phyloP scores from a whole-genome alignment of 352 stramenopile species.

The Thalassiosira exigua region DNA sequence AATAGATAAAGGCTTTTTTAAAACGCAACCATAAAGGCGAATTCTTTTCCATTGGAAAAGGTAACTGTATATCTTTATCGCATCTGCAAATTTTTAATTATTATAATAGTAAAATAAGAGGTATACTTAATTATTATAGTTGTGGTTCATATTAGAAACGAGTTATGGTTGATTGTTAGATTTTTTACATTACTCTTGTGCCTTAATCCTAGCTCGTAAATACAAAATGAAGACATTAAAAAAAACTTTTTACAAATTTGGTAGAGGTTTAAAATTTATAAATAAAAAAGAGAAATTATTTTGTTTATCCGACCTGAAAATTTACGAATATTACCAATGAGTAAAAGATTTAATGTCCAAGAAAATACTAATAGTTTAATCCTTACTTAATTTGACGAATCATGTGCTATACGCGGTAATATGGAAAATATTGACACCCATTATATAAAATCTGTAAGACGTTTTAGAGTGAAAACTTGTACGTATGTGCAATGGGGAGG shows the following conservation, averaged over 20 bases:
- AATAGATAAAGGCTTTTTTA: constrained; percentile 15
- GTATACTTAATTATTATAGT: constrained; percentile 12
- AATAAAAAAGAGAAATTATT: constrained; percentile 8
- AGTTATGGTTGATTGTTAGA: constrained; percentile 14
- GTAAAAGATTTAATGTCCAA: not conserved
- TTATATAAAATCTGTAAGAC: not conserved
- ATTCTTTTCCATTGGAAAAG: constrained; percentile 12
- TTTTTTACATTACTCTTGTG: constrained; percentile 22
- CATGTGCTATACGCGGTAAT: constrained; percentile 3
- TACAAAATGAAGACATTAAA: constrained; percentile 15
- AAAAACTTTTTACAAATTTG: constrained; percentile 23
- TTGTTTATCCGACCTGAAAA: not conserved
- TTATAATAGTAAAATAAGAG: constrained; percentile 4
- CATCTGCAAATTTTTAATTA: constrained; percentile 16
- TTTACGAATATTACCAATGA: constrained; percentile 9
- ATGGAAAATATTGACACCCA: constrained; percentile 16
- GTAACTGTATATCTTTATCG: constrained; percentile 4
- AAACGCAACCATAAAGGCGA: constrained; percentile 12
- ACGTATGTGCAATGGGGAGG: not conserved
- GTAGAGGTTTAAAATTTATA: constrained; percentile 12
- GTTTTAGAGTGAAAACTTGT: constrained; percentile 16
- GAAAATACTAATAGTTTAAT: constrained; percentile 7
- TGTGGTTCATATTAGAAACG: constrained; percentile 20
- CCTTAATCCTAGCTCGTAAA: constrained; percentile 16
- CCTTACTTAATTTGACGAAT: constrained; percentile 8